A percentile compares a stretch with the other conserved stretches of the same genome.
Conservation (phyloP, 148 eudicot genomes). For the Spergularia marina region DNA sequence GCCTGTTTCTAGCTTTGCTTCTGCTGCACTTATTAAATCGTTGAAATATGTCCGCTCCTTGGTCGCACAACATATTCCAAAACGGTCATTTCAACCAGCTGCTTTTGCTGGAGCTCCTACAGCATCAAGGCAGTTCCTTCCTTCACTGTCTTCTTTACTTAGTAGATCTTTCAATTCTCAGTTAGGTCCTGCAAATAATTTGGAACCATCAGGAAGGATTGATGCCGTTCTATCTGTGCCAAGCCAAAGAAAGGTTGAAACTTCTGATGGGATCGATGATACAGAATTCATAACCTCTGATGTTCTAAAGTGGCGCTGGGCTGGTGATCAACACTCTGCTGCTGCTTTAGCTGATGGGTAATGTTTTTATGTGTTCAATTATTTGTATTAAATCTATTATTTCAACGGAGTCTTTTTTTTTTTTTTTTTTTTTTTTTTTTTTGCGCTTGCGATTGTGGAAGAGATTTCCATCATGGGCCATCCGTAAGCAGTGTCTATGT, state of each 20-base stretch:
- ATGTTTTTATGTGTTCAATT: slow-evolving; percentile 17
- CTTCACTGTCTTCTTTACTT: slow-evolving; percentile 78
- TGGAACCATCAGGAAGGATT: slow-evolving; percentile 64
- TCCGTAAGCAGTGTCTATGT: too few relatives aligned
- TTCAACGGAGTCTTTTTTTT: too few relatives aligned
- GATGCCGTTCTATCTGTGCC: slow-evolving; percentile 61
- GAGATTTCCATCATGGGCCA: too few relatives aligned
- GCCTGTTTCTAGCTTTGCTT: slow-evolving; percentile 93
- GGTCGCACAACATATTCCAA: slow-evolving; percentile 84
- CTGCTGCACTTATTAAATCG: slow-evolving; percentile 76
- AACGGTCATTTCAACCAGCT: slow-evolving; percentile 81
- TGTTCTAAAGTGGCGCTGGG: slow-evolving; percentile 94
- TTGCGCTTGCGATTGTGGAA: too few relatives aligned
- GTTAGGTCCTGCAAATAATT: slow-evolving; percentile 60
- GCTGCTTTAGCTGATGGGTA: slow-evolving; percentile 66
- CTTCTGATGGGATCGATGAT: slow-evolving; percentile 55
- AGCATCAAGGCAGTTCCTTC: slow-evolving; percentile 85
- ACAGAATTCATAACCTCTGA: slow-evolving; percentile 71
- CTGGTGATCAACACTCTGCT: slow-evolving; percentile 61
- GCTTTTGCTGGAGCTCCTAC: slow-evolving; percentile 81
- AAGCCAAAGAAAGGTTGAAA: slow-evolving; percentile 60
- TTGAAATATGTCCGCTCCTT: slow-evolving; percentile 92
- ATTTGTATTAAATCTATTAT: background rate
- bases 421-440: too few relatives aligned
- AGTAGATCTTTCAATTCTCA: slow-evolving; percentile 94